Base-by-base conservation (phyloP, 1,284 basidiomycete species). In the Heterobasidion irregulare region DNA sequence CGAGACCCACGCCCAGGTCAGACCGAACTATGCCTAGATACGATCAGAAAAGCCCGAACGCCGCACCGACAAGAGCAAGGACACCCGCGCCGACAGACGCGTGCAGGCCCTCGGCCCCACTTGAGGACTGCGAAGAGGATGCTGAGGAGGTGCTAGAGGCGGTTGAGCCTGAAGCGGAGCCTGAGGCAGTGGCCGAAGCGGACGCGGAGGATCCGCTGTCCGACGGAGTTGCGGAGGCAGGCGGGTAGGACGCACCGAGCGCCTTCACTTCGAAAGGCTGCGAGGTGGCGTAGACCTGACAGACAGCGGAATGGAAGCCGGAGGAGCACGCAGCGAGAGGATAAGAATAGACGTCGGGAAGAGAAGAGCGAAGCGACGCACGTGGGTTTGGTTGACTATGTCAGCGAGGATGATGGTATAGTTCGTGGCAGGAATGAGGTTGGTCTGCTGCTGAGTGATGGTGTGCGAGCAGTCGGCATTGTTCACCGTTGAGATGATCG, bases 241-340 rank as follows among this genome's bases (percentile, higher is more conserved):
- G 63, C 16, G 88, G 85, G 69, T 87, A 92, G 8, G 74, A 9
- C 12, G 88, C 75, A 52, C 81, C 82, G 45, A 72, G 61, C 12
- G 84, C 63, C 66, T 86, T 85, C 70, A 92, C 79, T 66, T 85
- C 81, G 68, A 91, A 91, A 9, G 70, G 63, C 55, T 78, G 60
- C 34, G 86, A 86, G 47, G 69, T 65, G 19, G 83, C 82, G 63
- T 78, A 88, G 58, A 90, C 62, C 83, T 90, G 52, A 46, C n/a
- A 48, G 34, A 26, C 15, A 8, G n/a, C 18, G 33, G 5, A 48
- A 13, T n/a, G n/a, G 13, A 15, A 48, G 47, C 47, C n/a, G 16
- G 47, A 19, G 47, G 16, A 48, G 13, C 32, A 13, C 16, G 26
- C 13, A 52, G 41, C 46, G 34, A 19, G 56, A 38, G n/a, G 56